Evolutionary conservation across 2,329 filamentous ascomycete species (phyloP), one percentile per base, ranked within the genome.

Genomic region (Nigrograna mackinnonii): DNA sequence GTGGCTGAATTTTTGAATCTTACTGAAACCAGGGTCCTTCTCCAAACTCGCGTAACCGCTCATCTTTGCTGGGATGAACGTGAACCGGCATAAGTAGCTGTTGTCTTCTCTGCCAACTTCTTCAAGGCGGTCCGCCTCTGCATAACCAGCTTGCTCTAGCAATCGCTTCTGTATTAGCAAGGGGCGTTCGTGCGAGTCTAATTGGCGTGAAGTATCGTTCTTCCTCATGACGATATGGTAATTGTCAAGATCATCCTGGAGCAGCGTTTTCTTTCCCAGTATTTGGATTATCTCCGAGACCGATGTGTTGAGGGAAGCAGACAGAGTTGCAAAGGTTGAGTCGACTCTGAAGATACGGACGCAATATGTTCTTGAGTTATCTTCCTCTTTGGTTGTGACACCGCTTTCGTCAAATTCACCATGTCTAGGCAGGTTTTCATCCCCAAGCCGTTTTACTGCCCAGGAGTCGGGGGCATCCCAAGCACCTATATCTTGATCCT

Each of bases 401-500:
- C 82, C 84, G 20, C 79, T 74, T 41, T 92, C 87, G 49, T 91
- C 87, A 12, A 80, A 74, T 43, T 90, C 87, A 64, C 71, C 54
- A 75, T 79, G 52, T n/a, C 78, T 60, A 11, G 72, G 68, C 38
- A 78, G 74, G 48, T 79, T 79, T 41, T 89, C 86, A 54, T 90
- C 85, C 6, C 80, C 82, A 28, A 74, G 70, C 44, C 84, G 85
- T 54, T 88, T 89, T 19, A 97, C 92, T 37, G 89, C 91, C 94
- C 94, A 99, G 65, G 91, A 96, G 67, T 97, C 92, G 1, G 94
- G 92, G 3, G 91, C 91, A 66, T 95, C 89, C 92, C 92, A 99
- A 3, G 83, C 82, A 2, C 85, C 84, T 28, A 38, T 50, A 37
- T 72, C 67, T 24, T 57, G 46, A 17, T 67, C 64, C 21, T 70